A percentile compares a stretch with the other conserved stretches of the same genome.
Conservation (phyloP, 495 filamentous ascomycete species). For the Bacidia rubella region DNA sequence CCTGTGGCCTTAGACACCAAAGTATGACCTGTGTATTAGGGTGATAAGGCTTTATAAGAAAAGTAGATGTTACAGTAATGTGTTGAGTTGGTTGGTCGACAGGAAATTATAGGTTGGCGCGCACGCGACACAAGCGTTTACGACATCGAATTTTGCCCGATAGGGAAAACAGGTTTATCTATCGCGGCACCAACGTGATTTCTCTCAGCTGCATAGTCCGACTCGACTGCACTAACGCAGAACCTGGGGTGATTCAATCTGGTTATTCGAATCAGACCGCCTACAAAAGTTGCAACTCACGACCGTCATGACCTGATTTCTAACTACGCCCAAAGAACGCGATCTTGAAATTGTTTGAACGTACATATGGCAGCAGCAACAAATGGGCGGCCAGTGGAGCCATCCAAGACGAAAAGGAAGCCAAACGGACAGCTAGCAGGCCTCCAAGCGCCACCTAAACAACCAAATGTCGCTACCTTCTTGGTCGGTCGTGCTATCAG, state of each 20-base stretch:
- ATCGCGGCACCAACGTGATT: background rate
- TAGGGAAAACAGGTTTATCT: slow-evolving; percentile 8
- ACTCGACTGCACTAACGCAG: no score
- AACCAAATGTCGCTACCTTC: slow-evolving; percentile 2
- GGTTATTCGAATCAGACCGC: no score
- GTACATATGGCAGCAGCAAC: slow-evolving; percentile 13
- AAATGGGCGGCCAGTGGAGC: slow-evolving; percentile 16
- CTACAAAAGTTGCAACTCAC: background rate
- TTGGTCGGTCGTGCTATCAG: slow-evolving; percentile 40
- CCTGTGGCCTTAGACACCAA: no score
- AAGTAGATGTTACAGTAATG: no score
- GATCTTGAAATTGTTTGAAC: background rate
- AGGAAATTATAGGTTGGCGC: background rate
- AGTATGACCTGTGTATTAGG: no score
- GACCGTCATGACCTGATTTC: background rate
- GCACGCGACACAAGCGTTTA: slow-evolving; percentile 1
- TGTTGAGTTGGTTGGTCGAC: background rate
- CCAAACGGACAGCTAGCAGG: slow-evolving; percentile 14
- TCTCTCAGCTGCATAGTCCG: no score
- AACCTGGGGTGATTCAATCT: no score
- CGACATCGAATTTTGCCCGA: slow-evolving; percentile 1
- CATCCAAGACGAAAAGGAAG: slow-evolving; percentile 7
- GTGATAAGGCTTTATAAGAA: no score
- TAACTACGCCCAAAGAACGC: background rate
- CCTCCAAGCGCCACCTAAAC: background rate